phyloP scores from a whole-genome alignment of 306 rosid genomes.

The Luffa aegyptiaca region DNA sequence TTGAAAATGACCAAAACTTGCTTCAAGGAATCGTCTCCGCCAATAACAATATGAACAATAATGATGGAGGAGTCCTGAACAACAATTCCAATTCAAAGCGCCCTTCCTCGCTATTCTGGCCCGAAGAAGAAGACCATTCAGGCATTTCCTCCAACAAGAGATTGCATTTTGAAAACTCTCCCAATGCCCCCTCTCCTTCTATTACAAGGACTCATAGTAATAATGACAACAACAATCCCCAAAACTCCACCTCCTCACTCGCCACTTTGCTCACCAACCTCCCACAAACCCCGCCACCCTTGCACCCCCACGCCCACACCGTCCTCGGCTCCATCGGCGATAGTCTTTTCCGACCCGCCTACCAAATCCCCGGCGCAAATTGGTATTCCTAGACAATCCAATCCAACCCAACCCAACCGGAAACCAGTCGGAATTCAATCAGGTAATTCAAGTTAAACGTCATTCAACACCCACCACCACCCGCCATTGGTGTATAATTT shows the following conservation, averaged over 20 bases:
- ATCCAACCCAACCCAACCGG: not conserved
- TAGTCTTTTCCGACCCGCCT: slow-evolving; percentile 21
- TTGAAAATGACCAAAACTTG: slow-evolving; percentile 39
- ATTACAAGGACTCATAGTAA: slow-evolving; percentile 18
- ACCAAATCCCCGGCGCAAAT: slow-evolving; percentile 42
- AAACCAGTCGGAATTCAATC: not conserved
- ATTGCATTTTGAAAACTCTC: slow-evolving; percentile 27
- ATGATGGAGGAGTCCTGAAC: not conserved
- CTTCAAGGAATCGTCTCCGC: slow-evolving; percentile 29
- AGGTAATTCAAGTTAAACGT: not conserved
- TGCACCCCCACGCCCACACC: slow-evolving; percentile 34
- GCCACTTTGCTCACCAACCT: slow-evolving; percentile 40
- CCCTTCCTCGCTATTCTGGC: slow-evolving; percentile 41
- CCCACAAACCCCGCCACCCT: slow-evolving; percentile 38
- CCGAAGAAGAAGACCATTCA: slow-evolving; percentile 20
- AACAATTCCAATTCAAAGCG: slow-evolving; percentile 19
- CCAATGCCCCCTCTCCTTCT: slow-evolving; percentile 8
- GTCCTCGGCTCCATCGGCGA: slow-evolving; percentile 28
- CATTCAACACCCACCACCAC: not conserved
- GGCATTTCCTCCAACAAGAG: slow-evolving; percentile 34
- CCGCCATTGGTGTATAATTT: not conserved
- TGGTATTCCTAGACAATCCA: slow-evolving; percentile 36
- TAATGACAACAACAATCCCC: slow-evolving; percentile 15
- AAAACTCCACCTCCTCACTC: slow-evolving; percentile 23
- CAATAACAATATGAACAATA: not conserved